Evolutionary conservation across 2,329 filamentous ascomycete genomes (phyloP).

Genomic region (Cladophialophora carrionii): DNA sequence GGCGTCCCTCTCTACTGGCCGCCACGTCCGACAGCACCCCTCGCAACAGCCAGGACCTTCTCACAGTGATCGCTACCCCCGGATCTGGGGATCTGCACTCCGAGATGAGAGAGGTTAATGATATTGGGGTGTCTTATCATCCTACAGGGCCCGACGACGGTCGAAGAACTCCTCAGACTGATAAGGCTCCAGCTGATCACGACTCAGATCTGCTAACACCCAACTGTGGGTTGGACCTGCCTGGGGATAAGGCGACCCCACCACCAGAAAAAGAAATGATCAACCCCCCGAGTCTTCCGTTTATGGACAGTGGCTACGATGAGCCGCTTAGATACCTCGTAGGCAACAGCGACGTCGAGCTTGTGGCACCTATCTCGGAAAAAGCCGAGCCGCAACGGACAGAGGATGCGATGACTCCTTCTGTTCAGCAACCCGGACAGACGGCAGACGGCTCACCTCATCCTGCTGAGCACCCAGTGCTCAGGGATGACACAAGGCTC

Average conservation of each 20-base stretch:
- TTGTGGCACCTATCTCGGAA: background rate
- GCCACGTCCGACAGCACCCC: constrained; percentile 34
- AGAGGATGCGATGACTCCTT: background rate
- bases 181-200: background rate
- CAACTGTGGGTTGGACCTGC: background rate
- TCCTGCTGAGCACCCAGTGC: background rate
- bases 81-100: background rate
- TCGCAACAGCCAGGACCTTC: constrained; percentile 31
- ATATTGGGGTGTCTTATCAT: background rate
- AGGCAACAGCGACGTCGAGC: background rate
- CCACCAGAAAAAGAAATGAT: background rate
- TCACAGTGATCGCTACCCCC: constrained; percentile 16
- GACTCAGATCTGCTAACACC: background rate
- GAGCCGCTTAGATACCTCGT: constrained; percentile 22
- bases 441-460: background rate
- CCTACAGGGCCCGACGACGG: background rate
- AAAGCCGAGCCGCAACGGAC: background rate
- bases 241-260: background rate
- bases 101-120: background rate
- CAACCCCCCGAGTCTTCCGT: constrained; percentile 24
- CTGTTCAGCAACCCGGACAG: background rate
- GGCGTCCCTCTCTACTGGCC: constrained; percentile 25
- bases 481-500: background rate
- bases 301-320: constrained; percentile 34
- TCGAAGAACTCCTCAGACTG: background rate